Evolutionary conservation across 2,329 filamentous ascomycete genomes (phyloP), one percentile per base, ranked within the genome.

Genomic region (Apiospora saccharicola): DNA sequence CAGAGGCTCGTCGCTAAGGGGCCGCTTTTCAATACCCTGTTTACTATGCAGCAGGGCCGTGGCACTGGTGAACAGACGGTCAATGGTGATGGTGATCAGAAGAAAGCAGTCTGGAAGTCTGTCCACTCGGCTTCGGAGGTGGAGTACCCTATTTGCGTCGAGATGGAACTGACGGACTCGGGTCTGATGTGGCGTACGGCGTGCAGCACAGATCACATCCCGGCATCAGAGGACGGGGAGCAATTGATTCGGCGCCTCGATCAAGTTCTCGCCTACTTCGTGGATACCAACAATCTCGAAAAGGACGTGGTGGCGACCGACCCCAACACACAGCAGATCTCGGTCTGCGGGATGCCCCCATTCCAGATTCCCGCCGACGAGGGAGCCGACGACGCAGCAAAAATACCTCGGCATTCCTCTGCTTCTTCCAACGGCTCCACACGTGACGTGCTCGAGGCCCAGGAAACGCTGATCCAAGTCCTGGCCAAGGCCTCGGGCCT

Each of bases 131-230:
- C 84, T 3, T 91, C 94, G 0, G 88, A 91, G 30, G 90, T 96
- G 0, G 94, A 97, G 75, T 97, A 95, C 80, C 92, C 94, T 0
- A 82, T 97, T 4, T 96, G 94, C 76, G 88, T 94, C 2, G 95
- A 98, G 82, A 90, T 96, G 80, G 94, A 97, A 79, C 82, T 89
- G 7, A 80, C 88, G 0, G 83, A 82, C 0, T 82, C 88, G 24
- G 77, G 81, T 0, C 79, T 97, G 1, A 74, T 90, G 0, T 96
- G 95, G 92, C 90, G 93, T 16, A 86, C 91, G 24, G 94, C 94
- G 5, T 92, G 91, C 74, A 91, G 94, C 76, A 84, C 87, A 1
- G 82, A 83, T 0, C 87, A 89, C 14, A 80, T 91, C 7, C 84
- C 87, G 16, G 75, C 87, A 16, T 75, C 80, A 0, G 72, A 78